Percentiles rank a stretch among this genome's conserved stretches.
These are phyloP conservation scores for Leccinum imitatum DNA, from an alignment of 768 basidiomycete species.

Conservation along the genomic window DNA sequence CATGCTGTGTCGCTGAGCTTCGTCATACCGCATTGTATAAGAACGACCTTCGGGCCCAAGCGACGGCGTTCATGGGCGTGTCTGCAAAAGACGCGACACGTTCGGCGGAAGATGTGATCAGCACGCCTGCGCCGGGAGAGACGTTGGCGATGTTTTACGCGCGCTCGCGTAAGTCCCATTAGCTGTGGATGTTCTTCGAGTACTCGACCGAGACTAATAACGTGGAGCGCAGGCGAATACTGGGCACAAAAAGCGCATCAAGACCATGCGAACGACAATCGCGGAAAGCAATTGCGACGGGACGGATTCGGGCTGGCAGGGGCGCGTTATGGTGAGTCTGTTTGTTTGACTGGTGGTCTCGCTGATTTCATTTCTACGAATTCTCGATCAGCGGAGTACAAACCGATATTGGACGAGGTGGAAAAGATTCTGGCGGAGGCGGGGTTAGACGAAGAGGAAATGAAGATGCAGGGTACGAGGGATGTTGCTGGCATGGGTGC, in stretches of 20 bases:
- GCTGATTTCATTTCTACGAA: neutral
- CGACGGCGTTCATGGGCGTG: constrained; percentile 61
- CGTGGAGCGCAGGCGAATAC: constrained; percentile 54
- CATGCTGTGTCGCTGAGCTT: neutral
- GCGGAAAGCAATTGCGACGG: constrained; percentile 75
- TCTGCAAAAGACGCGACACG: constrained; percentile 51
- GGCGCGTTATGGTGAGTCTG: constrained; percentile 58
- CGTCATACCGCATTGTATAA: constrained; percentile 1
- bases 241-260: constrained; percentile 75
- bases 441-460: constrained; percentile 82
- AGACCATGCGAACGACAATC: constrained; percentile 51
- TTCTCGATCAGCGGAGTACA: constrained; percentile 58
- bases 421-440: constrained; percentile 83
- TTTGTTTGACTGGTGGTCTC: neutral
- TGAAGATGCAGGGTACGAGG: constrained; percentile 57
- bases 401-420: constrained; percentile 78
- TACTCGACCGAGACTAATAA: neutral
- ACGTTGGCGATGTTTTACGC: constrained; percentile 82
- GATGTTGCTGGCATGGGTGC: constrained; percentile 32
- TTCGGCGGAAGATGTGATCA: constrained; percentile 68
- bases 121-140: constrained; percentile 84
- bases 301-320: constrained; percentile 79
- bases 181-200: neutral
- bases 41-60: constrained; percentile 43
- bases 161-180: constrained; percentile 60